Base-by-base conservation (phyloP, 1,284 basidiomycete species). In the Tilletia walkeri region DNA sequence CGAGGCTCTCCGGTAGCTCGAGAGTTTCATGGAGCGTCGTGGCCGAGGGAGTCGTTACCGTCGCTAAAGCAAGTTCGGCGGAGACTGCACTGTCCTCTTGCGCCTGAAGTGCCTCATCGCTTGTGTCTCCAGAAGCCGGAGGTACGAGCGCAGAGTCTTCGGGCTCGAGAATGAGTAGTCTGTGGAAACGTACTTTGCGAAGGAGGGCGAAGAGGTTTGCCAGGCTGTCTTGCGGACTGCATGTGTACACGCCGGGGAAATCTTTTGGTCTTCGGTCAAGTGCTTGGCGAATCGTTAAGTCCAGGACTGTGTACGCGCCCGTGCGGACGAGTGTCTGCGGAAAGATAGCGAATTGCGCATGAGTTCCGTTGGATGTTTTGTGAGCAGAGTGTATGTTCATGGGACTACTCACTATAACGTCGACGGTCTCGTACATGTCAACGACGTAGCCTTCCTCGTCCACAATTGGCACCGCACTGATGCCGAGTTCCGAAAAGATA, bases 381-480 rank as follows among this genome's bases (percentile, higher is more conserved):
- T 24, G 14, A 16, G n/a, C 3, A 24, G 16, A 24, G 14, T 38
- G 5, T 18, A 4, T 1, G 1, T 45, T 7, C 41, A 3, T 45
- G 41, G 9, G 41, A 10, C 1, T 0, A 89, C 92, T 84, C 84
- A 95, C 94, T 75, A 99, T 96, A 66, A 99, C 95, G 86, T 99
- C 96, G 24, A 99, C 96, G 1, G 95, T 97, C 85, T 99, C 96
- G 84, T 99, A 99, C 59, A 99, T 85, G 84, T 99, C 95, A 70
- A 99, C 89, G 45, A 99, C 96, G 70, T 95, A 89, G 9, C 95
- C 96, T 3, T 94, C 89, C 70, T 92, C 90, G 80, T 97, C 93
- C 30, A 99, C 88, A 80, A 99, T 97, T 3, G 96, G 96, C 10
- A 99, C 95, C 2, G 95, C 95, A 30, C 93, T 95, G 77, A 99